Conservation (phyloP, 257 asterid genomes). For the Nicotiana obtusifolia region DNA sequence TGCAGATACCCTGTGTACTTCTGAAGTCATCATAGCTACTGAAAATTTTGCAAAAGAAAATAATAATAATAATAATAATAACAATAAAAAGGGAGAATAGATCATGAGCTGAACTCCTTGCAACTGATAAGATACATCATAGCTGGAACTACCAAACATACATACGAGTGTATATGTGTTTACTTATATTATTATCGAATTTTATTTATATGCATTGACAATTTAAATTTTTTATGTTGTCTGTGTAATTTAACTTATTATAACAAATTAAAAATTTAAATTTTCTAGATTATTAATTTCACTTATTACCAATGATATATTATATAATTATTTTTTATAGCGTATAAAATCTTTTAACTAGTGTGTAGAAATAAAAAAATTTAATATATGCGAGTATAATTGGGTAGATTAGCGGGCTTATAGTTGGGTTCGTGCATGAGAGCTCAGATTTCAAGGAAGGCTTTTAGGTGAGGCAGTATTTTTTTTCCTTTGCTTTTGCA, state of each 20-base stretch:
- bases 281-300: too few species aligned
- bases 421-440: background rate
- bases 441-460: conserved; percentile 28
- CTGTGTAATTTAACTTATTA: too few species aligned
- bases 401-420: conserved; percentile 1
- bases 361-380: too few species aligned
- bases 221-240: too few species aligned
- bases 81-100: background rate
- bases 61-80: background rate
- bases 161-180: too few species aligned
- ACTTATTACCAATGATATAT: too few species aligned
- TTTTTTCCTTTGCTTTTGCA: conserved; percentile 20
- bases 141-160: background rate
- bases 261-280: too few species aligned
- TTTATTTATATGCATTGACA: too few species aligned
- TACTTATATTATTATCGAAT: too few species aligned
- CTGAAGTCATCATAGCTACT: background rate
- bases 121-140: background rate
- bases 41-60: background rate
- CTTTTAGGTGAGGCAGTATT: conserved; percentile 12
- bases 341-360: too few species aligned
- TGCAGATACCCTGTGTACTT: conserved; percentile 20
- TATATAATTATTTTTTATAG: too few species aligned
- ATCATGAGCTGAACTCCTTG: background rate
- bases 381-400: too few species aligned